Base-by-base conservation (phyloP, 208 protist genomes). In the Leishmania arabica region DNA sequence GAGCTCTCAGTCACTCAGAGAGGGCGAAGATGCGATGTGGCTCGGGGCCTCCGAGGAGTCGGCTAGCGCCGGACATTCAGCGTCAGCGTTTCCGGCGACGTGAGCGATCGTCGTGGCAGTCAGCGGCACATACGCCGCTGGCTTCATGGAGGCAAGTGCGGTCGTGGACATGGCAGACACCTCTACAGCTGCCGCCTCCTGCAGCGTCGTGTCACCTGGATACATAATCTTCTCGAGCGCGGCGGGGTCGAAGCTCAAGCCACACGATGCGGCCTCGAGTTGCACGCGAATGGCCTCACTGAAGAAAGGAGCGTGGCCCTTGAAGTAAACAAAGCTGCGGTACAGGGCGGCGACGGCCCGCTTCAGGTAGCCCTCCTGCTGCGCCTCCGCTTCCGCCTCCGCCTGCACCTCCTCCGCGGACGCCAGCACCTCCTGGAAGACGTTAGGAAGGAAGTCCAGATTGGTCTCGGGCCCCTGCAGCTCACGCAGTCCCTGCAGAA, bases 401-500 rank as follows among this genome's bases (percentile, higher is more conserved):
- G 82, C 70, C 70, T 81, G 71, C 64, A 93, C 79, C 71, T 86
- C 82, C 51, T 95, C 91, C 3, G 88, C 82, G 15, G 68, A 62
- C n/a, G 78, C 70, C 75, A 97, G 78, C 60, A 95, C 31, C 70
- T 88, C 79, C 58, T 85, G 75, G 65, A 91, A 79, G 34, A 88
- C 75, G 37, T 83, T 77, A 11, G 89, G 89, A 45, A 96, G 83
- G 54, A 88, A 90, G 65, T 34, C 62, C 31, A 90, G 77, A 76
- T 94, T 87, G 9, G 42, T 80, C 66, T 95, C 87, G 4, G 78
- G 79, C 34, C 84, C 83, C 71, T 95, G 91, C 72, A 96, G 76
- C 81, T 95, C 91, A 19, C 85, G 89, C 51, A 97, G 83, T 3
- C 89, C 94, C 27, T 92, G 86, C 37, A 97, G 83, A 27, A 95